phyloP scores from a whole-genome alignment of 1,139 yeast species.

The Arxiozyma heterogenica region DNA sequence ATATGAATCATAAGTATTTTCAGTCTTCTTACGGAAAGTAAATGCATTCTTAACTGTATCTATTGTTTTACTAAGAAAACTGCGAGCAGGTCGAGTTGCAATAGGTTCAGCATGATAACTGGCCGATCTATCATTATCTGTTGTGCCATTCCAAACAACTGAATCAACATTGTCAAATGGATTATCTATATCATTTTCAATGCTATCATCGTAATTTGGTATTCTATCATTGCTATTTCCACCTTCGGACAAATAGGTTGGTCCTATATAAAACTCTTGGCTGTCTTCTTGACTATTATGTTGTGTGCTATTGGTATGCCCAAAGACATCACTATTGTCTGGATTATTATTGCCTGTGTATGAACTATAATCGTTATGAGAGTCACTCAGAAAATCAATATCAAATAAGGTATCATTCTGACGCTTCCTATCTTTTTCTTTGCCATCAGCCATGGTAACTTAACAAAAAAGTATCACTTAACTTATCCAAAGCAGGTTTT shows the following conservation, averaged over 20 bases:
- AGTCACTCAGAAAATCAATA: conserved; percentile 20
- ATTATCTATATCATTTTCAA: conserved; percentile 27
- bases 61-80: conserved; percentile 20
- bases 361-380: background rate
- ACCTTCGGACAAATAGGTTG: conserved; percentile 10
- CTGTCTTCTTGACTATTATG: background rate
- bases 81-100: conserved; percentile 9
- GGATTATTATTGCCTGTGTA: conserved; percentile 4
- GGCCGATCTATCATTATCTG: conserved; percentile 8
- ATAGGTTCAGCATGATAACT: conserved; percentile 14
- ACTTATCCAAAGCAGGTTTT: no score
- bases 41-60: conserved; percentile 14
- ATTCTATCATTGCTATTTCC: conserved; percentile 29
- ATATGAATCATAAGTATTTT: conserved; percentile 22
- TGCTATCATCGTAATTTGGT: conserved; percentile 14
- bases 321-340: conserved; percentile 3
- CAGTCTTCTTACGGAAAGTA: conserved; percentile 7
- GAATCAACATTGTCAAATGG: conserved; percentile 19
- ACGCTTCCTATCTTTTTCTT: background rate
- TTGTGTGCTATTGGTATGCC: background rate
- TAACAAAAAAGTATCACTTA: background rate
- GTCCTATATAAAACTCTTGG: conserved; percentile 3
- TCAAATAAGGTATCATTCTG: conserved; percentile 25
- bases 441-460: background rate
- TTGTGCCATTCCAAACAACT: conserved; percentile 11